Evolutionary conservation across 768 basidiomycete species (phyloP), one percentile per base, ranked within the genome.

Genomic region (Pulveroboletus sp.): DNA sequence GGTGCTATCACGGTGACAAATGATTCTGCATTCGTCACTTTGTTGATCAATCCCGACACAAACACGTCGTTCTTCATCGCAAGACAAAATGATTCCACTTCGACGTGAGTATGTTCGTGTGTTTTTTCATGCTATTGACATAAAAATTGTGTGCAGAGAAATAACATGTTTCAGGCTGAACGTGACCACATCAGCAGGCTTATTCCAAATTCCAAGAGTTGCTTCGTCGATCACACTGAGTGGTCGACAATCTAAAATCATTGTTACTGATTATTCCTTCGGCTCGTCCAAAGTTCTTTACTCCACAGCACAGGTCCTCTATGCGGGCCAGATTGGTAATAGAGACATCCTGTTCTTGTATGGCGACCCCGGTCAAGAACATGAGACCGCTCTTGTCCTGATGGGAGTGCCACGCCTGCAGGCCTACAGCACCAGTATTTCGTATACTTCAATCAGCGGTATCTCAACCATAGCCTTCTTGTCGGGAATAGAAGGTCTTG

Each of bases 251-350:
- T 86, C 83, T 39, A 89, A 88, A 61, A 71, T 89, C 24, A 69
- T 91, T 28, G 73, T 86, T 12, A 81, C 85, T 0, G 81, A 88
- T 63, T 88, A 88, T 61, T 69, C 76, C 8, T 90, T 87, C 59
- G 90, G 90, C 18, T 71, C 70, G 12, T 81, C 82, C 8, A 72
- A 69, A 49, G 60, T 86, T 1, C 65, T 77, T 3, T 91, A 87
- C 65, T 83, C 88, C 6, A 90, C 89, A 1, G 85, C 88, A 0
- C 76, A 80, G 49, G 73, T 93, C 27, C 76, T 90, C 58, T 89
- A 79, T 57, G 80, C 86, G 0, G 79, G 83, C 4, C 66, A 57
- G 24, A 82, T 86, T 30, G 84, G 79, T 30, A 74, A 68, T 2
- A 71, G 81, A n/a, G 83, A 86, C 57, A 67, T 86, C 18, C 70